Base-by-base conservation (phyloP, 2,329 filamentous ascomycete genomes). In the Setomelanomma holmii region DNA sequence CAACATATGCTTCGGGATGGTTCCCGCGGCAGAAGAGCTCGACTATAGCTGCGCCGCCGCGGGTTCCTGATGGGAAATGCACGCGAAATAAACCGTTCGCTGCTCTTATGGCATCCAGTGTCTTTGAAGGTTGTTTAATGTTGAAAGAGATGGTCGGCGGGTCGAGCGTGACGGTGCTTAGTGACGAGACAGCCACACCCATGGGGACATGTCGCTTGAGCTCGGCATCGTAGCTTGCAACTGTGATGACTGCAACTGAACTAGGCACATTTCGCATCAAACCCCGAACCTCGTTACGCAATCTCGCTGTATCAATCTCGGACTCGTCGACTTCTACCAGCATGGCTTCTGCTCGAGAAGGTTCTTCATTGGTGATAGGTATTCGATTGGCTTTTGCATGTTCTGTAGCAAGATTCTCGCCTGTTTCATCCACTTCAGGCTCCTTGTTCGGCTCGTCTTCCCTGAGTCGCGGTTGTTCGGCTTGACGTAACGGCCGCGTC, bases 71-170 rank as follows among this genome's bases (percentile, higher is more conserved):
- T 2, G 85, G 75, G n/a, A 86, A 68, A 60, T 85, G 80, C 0
- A 84, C 76, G 5, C 77, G 75, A 55, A 87, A 82, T 16, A 40
- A 57, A 8, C 66, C 64, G 0, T 73, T 63, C 4, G 72, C 66
- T 3, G 61, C 62, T 1, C 78, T 79, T 17, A 87, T 81, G 5
- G 82, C 82, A 46, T 79, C 75, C 41, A 84, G 78, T 0, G 84
- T 86, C 33, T 80, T 76, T 1, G 84, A 86, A 1, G 83, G 82
- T 1, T 78, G 61, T 45, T 80, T 80, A 49, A 87, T 77, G 55
- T 87, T 88, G 77, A 88, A 87, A 1, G 83, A 84, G 21, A 87
- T 76, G n/a, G 84, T 76, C 0, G 85, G 83, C 1, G 85, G 85
- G 23, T 76, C 65, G 3, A 87, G 72, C 0, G 83, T 80, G 12